These are phyloP conservation scores for Aspergillus panamensis DNA, from an alignment of 495 filamentous ascomycete species.

Conservation along the genomic window DNA sequence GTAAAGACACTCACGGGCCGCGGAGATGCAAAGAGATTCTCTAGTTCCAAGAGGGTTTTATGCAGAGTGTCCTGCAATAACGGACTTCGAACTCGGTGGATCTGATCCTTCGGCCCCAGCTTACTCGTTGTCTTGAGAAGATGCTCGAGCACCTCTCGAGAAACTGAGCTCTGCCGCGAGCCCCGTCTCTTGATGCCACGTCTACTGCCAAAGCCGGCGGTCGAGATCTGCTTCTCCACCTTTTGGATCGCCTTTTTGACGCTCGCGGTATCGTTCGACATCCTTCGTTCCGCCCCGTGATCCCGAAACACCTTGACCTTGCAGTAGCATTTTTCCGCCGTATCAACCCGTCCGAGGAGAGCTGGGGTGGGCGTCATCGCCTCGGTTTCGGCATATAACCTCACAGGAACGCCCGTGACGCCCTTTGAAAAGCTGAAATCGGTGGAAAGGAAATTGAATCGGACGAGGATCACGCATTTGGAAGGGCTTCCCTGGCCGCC, in stretches of 20 bases:
- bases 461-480: conserved; percentile 79
- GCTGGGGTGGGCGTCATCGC: conserved; percentile 47
- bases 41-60: conserved; percentile 73
- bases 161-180: conserved; percentile 60
- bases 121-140: conserved; percentile 40
- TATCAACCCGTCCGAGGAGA: conserved; percentile 31
- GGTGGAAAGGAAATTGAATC: conserved; percentile 97
- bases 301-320: conserved; percentile 97
- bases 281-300: conserved; percentile 91
- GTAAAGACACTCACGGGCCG: conserved; percentile 79
- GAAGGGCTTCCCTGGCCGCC: conserved; percentile 54
- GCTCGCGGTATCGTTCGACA: conserved; percentile 89
- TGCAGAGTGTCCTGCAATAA: conserved; percentile 76
- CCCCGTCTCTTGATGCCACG: conserved; percentile 76
- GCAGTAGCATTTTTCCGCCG: conserved; percentile 80
- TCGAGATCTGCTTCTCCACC: conserved; percentile 82
- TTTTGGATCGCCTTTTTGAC: conserved; percentile 95
- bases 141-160: neutral
- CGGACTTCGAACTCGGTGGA: conserved; percentile 79
- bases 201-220: conserved; percentile 83
- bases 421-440: conserved; percentile 98
- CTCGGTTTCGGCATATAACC: conserved; percentile 88
- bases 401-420: conserved; percentile 91
- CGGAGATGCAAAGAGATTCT: conserved; percentile 96
- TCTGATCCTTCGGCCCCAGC: conserved; percentile 71